Percentiles rank a stretch among this genome's conserved stretches.
phyloP scores from a whole-genome alignment of 2,329 filamentous ascomycete species.

The Tothia fuscella region DNA sequence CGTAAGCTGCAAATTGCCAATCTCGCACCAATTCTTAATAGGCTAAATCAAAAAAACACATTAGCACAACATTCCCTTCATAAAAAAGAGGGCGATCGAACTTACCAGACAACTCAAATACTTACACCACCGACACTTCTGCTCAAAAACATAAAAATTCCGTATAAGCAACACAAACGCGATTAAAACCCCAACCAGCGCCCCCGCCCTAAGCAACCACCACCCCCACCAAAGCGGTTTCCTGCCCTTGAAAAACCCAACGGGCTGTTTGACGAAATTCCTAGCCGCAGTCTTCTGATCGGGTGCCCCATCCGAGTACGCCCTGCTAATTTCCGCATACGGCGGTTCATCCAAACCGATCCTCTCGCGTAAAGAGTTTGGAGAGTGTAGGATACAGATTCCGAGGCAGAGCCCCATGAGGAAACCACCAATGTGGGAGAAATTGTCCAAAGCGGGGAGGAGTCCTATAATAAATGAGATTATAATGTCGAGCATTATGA shows the following conservation, averaged over 20 bases:
- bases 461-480: slow-evolving; percentile 89
- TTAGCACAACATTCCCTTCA: slow-evolving; percentile 11
- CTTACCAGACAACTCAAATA: slow-evolving; percentile 86
- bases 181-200: slow-evolving; percentile 67
- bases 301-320: not conserved
- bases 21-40: slow-evolving; percentile 42
- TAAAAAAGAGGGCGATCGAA: slow-evolving; percentile 24
- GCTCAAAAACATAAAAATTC: slow-evolving; percentile 77
- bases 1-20: slow-evolving; percentile 28
- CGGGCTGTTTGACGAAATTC: slow-evolving; percentile 36
- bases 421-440: slow-evolving; percentile 93
- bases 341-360: slow-evolving; percentile 58
- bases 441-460: slow-evolving; percentile 89
- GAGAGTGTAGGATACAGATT: slow-evolving; percentile 78
- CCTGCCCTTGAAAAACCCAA: slow-evolving; percentile 79
- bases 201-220: slow-evolving; percentile 77
- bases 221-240: slow-evolving; percentile 95
- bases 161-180: slow-evolving; percentile 77
- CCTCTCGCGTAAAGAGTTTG: slow-evolving; percentile 62
- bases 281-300: slow-evolving; percentile 19
- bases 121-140: slow-evolving; percentile 78
- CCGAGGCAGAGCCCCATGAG: slow-evolving; percentile 82
- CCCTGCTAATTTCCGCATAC: slow-evolving; percentile 50
- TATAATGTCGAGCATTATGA: slow-evolving; percentile 71
- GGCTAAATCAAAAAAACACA: slow-evolving; percentile 35